These are phyloP conservation scores for Moniliophthora roreri DNA, from an alignment of 1,284 basidiomycete species.

Conservation along the genomic window DNA sequence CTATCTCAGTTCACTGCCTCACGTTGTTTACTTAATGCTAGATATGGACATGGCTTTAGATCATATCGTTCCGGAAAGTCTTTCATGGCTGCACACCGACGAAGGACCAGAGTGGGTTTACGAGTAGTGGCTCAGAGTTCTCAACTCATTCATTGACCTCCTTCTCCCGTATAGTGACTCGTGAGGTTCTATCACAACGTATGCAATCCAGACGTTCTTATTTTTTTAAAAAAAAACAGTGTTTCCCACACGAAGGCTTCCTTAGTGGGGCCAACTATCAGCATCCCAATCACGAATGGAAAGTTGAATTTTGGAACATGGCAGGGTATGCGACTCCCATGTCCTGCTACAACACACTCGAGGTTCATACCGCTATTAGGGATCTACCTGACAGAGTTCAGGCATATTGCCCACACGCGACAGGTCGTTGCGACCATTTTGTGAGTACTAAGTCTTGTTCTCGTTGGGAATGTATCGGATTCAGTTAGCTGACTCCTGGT, in stretches of 20 bases:
- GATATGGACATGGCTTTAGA: constrained; percentile 89
- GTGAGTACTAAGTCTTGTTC: too few relatives aligned
- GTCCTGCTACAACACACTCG: background rate
- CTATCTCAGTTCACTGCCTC: background rate
- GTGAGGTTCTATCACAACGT: constrained; percentile 40
- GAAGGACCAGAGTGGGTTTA: constrained; percentile 91
- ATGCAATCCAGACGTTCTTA: constrained; percentile 3
- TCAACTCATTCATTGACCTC: constrained; percentile 4
- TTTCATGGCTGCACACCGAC: constrained; percentile 89
- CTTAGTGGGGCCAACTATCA: constrained; percentile 79
- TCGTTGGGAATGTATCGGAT: too few relatives aligned
- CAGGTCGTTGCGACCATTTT: constrained; percentile 82
- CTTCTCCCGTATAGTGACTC: constrained; percentile 54
- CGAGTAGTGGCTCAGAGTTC: constrained; percentile 25
- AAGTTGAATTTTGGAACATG: constrained; percentile 86
- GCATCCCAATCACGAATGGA: constrained; percentile 84
- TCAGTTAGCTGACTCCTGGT: too few relatives aligned
- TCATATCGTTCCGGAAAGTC: constrained; percentile 80
- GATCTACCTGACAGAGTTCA: constrained; percentile 83
- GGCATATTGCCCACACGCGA: constrained; percentile 64
- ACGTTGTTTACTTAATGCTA: constrained; percentile 24
- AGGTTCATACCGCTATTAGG: constrained; percentile 38
- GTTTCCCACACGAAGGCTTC: constrained; percentile 91
- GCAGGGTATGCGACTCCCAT: constrained; percentile 60
- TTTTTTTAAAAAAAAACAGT: too few relatives aligned